Evolutionary conservation across 306 rosid genomes (phyloP).

Genomic region (Inga laurina): DNA sequence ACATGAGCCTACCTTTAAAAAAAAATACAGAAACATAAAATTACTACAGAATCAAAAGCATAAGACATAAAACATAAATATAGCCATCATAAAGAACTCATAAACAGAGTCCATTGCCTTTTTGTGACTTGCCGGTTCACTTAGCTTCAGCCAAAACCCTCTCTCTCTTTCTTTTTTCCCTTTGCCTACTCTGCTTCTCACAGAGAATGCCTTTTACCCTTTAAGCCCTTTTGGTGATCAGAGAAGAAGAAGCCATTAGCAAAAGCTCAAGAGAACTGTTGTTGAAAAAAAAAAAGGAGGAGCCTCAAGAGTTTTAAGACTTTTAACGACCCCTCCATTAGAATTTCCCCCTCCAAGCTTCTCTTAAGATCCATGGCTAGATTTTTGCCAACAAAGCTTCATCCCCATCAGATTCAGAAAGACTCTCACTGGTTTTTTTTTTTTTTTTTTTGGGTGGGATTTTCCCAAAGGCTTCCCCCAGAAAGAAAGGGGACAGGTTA

Average conservation of each 20-base stretch:
- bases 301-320: conserved; percentile 24
- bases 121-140: conserved; percentile 94
- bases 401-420: conserved; percentile 41
- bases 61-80: neutral
- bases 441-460: neutral
- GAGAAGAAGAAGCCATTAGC: conserved; percentile 42
- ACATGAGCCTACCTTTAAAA: conserved; percentile 31
- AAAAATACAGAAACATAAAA: neutral
- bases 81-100: conserved; percentile 40
- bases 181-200: conserved; percentile 31
- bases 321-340: conserved; percentile 19
- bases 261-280: conserved; percentile 56
- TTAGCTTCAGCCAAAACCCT: conserved; percentile 46
- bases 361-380: conserved; percentile 47
- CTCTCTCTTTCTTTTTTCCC: conserved; percentile 32
- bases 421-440: conserved; percentile 24
- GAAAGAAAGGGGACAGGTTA: conserved; percentile 50
- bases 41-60: conserved; percentile 35
- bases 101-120: conserved; percentile 71
- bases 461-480: neutral
- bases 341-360: conserved; percentile 35
- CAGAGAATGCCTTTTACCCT: conserved; percentile 29
- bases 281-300: conserved; percentile 29
- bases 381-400: conserved; percentile 50
- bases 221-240: conserved; percentile 11